A percentile compares a stretch with the other conserved stretches of the same genome.
Evolutionary conservation across 345 rosid genomes (phyloP).

Genomic region (Dipteronia dyeriana): DNA sequence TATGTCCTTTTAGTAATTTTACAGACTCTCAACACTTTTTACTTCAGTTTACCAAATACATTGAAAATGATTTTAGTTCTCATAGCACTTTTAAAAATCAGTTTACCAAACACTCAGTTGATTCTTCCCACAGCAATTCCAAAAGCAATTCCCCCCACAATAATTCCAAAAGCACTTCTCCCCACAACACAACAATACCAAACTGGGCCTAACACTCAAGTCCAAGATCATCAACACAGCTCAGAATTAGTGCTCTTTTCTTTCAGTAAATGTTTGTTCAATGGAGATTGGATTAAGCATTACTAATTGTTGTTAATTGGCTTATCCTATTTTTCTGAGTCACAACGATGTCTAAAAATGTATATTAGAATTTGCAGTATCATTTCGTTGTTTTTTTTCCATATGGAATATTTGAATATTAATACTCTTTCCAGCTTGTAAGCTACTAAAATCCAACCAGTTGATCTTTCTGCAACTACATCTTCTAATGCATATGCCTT

Average conservation of each 20-base stretch:
- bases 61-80: too few species aligned
- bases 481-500: constrained; percentile 28
- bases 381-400: not conserved
- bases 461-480: too few species aligned
- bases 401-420: not conserved
- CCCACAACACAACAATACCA: too few species aligned
- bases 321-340: not conserved
- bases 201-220: constrained; percentile 1
- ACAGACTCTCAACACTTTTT: too few species aligned
- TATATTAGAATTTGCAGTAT: not conserved
- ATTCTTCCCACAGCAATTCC: too few species aligned
- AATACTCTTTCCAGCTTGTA: not conserved
- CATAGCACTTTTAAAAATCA: too few species aligned
- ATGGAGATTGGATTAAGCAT: not conserved
- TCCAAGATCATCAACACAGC: not conserved
- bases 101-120: too few species aligned
- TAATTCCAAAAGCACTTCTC: too few species aligned
- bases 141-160: too few species aligned
- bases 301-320: not conserved
- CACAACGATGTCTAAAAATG: not conserved
- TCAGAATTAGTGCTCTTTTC: not conserved
- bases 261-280: not conserved
- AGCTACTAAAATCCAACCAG: too few species aligned
- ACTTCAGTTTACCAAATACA: too few species aligned
- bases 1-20: too few species aligned